Evolutionary conservation across 2,329 filamentous ascomycete species (phyloP), one percentile per base, ranked within the genome.

Genomic region (Fusarium sacchari): DNA sequence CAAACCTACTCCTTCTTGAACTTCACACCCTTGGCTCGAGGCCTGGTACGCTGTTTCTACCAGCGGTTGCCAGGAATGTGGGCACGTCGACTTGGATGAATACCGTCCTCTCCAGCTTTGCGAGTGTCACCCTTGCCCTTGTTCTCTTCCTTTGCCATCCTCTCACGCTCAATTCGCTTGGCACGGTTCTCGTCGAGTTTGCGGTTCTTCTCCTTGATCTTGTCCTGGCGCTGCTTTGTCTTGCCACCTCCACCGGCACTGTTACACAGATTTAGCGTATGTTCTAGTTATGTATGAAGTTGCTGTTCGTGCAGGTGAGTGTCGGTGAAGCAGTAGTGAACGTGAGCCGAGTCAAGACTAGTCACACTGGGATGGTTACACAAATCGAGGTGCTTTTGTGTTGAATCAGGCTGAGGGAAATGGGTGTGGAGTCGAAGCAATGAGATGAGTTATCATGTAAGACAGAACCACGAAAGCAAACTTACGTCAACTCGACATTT

Each of bases 401-500:
- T 60, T 62, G 55, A 67, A 57, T 39, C 37, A 64, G 46, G 47
- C 46, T 42, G 60, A 61, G 40, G 22, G 20, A 26, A 28, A 58
- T 28, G 26, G 57, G 34, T 47, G 47, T 30, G 34, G 47, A 62
- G 40, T 32, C 18, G 32, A 50, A 50, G 50, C 36, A 37, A 43
- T 34, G 46, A 60, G 47, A 22, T 43, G 49, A 28, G 47, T 32
- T 44, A 34, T 44, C 32, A 39, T 58, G 58, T 60, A 65, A 60
- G 60, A 40, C 46, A 42, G 28, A 65, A 56, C 60, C 43, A 53
- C 60, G 57, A 55, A 40, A 28, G 37, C 9, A 42, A 88, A 88
- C 91, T 83, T 83, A 94, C 88, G 95, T 97, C 75, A 98, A 84
- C 84, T 98, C 96, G 32, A 98, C 93, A 80, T 97, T 98, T 78